Evolutionary conservation across 345 rosid species (phyloP), one percentile per base, ranked within the genome.

Genomic region (Eucalyptus sp.): DNA sequence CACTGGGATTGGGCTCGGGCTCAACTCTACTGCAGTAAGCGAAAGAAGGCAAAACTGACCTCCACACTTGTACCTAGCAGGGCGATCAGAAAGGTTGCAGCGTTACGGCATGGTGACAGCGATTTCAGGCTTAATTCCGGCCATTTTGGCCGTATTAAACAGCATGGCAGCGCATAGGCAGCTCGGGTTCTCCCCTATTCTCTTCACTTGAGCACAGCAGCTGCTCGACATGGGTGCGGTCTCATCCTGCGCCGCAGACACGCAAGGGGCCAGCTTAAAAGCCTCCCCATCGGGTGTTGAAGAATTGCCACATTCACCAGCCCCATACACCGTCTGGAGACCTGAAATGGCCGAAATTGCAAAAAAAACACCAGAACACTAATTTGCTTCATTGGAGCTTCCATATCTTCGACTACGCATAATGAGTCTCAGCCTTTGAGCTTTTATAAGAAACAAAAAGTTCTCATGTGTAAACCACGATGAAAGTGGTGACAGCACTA

Each of bases 111-210:
- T 95, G 91, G 99, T 95, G 84, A 98, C 88, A 15, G 99, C 98
- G 50, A 94, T 84, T 87, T 94, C 96, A 2, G 95, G 96, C 91
- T 95, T 92, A 89, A 92, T 90, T 24, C 99, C 99, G 9, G 95
- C 93, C 50, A 91, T 94, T 83, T 91, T 95, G 33, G 98, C 96
- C 7, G 95, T 95, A 54, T 95, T 93, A 4, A 97, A 96, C 60
- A 96, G 97, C 98, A 98, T 95, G 50, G 93, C 98, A 64, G 98
- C 96, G 31, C 98, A 97, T 5, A 97, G 96, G 84, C 99, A 97
- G 90, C 92, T 88, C 0, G 99, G 99, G 86, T 92, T 97, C 90
- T 93, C 94, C 50, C 97, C 98, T 11, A 94, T 93, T 88, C 89
- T 93, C 94, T 91, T 94, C 88, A 98, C 94, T 88, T 94, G 95